Evolutionary conservation across 306 rosid species (phyloP).

Genomic region (Corylus avellana): DNA sequence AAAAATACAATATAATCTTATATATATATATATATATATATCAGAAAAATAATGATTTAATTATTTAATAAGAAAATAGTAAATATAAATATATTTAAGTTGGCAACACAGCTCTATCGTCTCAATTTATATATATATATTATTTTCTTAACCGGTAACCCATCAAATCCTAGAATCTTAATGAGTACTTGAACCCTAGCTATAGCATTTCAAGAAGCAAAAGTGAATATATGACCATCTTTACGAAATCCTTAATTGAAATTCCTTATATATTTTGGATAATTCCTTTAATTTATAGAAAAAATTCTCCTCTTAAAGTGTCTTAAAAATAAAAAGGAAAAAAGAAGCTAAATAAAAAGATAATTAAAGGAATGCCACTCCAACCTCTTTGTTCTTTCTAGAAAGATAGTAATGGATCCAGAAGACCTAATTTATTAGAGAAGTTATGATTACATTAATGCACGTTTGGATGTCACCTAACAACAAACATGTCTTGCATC

Average conservation of each 20-base stretch:
- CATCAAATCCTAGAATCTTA: neutral
- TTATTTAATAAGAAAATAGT: too few relatives aligned
- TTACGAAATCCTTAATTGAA: neutral
- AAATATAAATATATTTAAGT: neutral
- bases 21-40: too few relatives aligned
- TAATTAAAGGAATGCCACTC: too few relatives aligned
- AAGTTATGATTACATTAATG: neutral
- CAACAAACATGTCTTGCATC: neutral
- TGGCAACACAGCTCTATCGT: neutral
- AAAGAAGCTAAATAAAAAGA: too few relatives aligned
- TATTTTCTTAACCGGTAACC: neutral
- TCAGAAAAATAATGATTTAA: too few relatives aligned
- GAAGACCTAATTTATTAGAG: neutral
- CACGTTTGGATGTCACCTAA: neutral
- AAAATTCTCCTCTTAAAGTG: neutral
- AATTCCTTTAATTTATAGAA: neutral
- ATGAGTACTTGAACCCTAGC: neutral
- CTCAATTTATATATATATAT: neutral
- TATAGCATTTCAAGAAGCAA: neutral
- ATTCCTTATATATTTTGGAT: neutral
- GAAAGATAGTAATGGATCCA: constrained; percentile 29
- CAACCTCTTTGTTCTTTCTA: constrained; percentile 23
- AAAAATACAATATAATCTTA: too few relatives aligned
- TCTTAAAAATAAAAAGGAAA: too few relatives aligned
- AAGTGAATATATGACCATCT: too few relatives aligned